Conservation (phyloP, 805 yeast species). For the Blastobotrys muscicola region DNA sequence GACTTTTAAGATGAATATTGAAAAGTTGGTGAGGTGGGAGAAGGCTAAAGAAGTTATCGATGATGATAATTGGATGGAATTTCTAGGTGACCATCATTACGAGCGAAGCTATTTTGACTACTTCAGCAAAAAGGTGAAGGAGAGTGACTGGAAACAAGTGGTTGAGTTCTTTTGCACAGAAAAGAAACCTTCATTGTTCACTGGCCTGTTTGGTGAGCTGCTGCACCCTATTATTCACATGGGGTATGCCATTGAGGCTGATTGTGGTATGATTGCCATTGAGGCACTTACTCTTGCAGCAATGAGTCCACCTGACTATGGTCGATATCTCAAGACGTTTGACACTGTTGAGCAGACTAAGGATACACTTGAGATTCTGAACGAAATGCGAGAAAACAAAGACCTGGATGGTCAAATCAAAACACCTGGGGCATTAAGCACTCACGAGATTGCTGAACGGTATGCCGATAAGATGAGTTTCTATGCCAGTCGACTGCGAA, state of each 20-base stretch:
- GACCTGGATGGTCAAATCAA: constrained; percentile 11
- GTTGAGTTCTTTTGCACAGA: constrained; percentile 10
- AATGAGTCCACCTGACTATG: not conserved
- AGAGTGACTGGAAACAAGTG: constrained; percentile 26
- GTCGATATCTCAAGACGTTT: constrained; percentile 1
- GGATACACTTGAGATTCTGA: constrained; percentile 15
- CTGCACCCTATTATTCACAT: constrained; percentile 28
- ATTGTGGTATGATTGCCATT: constrained; percentile 26
- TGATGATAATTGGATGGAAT: constrained; percentile 24
- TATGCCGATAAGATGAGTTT: constrained; percentile 3
- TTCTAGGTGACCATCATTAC: constrained; percentile 22
- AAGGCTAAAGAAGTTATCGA: constrained; percentile 31
- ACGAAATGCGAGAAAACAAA: constrained; percentile 14
- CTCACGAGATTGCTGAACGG: not conserved
- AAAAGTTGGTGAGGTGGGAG: constrained; percentile 23
- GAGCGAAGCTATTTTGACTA: constrained; percentile 30
- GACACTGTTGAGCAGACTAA: constrained; percentile 3
- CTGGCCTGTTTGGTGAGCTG: constrained; percentile 18
- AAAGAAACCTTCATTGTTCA: constrained; percentile 8
- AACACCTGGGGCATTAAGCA: not conserved
- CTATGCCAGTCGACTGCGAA: constrained; percentile 11
- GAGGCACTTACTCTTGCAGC: constrained; percentile 27
- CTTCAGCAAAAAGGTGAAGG: constrained; percentile 27
- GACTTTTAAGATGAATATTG: constrained; percentile 22
- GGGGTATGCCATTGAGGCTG: constrained; percentile 29